Percentiles rank a stretch among this genome's conserved stretches.
These are phyloP conservation scores for Mycosphaerella arachidis DNA, from an alignment of 2,329 filamentous ascomycete genomes.

Conservation along the genomic window DNA sequence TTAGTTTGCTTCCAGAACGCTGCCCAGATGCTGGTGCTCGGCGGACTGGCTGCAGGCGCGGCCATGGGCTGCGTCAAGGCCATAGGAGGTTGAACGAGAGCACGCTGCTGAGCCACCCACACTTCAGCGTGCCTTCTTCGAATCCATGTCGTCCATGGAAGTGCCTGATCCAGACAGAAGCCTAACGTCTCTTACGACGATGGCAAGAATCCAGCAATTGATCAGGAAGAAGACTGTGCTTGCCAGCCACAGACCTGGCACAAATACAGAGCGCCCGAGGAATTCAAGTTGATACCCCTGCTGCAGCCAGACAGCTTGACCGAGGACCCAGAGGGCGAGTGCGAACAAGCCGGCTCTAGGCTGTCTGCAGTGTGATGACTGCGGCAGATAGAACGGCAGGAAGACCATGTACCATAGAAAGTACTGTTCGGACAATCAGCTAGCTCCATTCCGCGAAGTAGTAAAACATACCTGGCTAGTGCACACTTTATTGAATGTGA, in stretches of 20 bases:
- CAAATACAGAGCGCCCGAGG: slow-evolving; percentile 74
- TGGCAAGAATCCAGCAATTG: slow-evolving; percentile 81
- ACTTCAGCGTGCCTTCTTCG: slow-evolving; percentile 13
- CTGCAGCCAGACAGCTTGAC: slow-evolving; percentile 56
- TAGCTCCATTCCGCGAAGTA: not conserved
- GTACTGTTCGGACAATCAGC: slow-evolving; percentile 57
- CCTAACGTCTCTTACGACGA: slow-evolving; percentile 67
- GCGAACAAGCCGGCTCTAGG: slow-evolving; percentile 61
- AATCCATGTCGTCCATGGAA: not conserved
- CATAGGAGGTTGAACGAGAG: slow-evolving; percentile 39
- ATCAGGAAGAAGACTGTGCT: slow-evolving; percentile 75
- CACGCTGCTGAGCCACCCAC: not conserved
- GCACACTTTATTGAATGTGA: slow-evolving; percentile 98
- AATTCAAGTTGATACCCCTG: slow-evolving; percentile 50
- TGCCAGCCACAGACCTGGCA: slow-evolving; percentile 74
- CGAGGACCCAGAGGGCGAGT: slow-evolving; percentile 66
- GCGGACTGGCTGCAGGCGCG: slow-evolving; percentile 61
- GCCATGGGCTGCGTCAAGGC: slow-evolving; percentile 59
- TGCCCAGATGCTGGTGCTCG: slow-evolving; percentile 60
- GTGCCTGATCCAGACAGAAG: not conserved
- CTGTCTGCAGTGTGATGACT: slow-evolving; percentile 63
- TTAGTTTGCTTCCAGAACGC: slow-evolving; percentile 56
- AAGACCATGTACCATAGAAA: slow-evolving; percentile 98
- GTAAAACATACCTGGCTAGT: slow-evolving; percentile 74
- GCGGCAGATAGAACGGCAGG: slow-evolving; percentile 82